Base-by-base conservation (phyloP, 495 filamentous ascomycete genomes). In the Neurospora sp. region DNA sequence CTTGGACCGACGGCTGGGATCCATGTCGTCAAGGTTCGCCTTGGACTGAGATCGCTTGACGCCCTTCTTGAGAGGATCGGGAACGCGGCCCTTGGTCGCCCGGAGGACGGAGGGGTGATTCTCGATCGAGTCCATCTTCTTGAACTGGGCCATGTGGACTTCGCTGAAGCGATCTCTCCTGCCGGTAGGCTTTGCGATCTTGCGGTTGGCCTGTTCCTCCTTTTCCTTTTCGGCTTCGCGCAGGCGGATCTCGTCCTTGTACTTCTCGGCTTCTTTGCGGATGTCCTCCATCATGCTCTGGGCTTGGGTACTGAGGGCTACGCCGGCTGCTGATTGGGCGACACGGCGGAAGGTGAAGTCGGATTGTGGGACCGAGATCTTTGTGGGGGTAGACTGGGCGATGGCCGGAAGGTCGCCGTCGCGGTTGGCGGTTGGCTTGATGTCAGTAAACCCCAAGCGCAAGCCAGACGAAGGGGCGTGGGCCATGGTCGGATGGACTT, bases 101-200 rank as follows among this genome's bases (percentile, higher is more conserved):
- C 31, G 87, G 84, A 92, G 94, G 17, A 89, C 86, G 7, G 94
- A 96, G 4, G 93, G 83, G 82, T 98, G 94, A 71, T 89, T 89
- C 31, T 88, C 92, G 80, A 98, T 98, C 12, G 93, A 97, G 76
- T 97, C 93, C 94, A 98, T 97, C 85, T 96, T 98, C 82, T 91
- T 93, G 84, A 98, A 98, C 77, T 94, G 86, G 69, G 89, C 88
- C 88, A 92, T 92, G 78, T 98, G 94, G 69, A 87, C 88, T 71
- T 92, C 89, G 76, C 92, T 96, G 82, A 90, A 98, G 5, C 94
- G 87, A 44, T 89, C 83, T 68, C 87, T 85, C 79, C 90, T 95
- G 69, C 93, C 91, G 81, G 91, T 96, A 22, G 94, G 88, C 68
- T 87, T 85, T 6, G 90, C 93, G 74, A 96, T 92, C 81, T 89